Conservation (phyloP, 78 protist genomes). For the Cavenderia fasciculata region DNA sequence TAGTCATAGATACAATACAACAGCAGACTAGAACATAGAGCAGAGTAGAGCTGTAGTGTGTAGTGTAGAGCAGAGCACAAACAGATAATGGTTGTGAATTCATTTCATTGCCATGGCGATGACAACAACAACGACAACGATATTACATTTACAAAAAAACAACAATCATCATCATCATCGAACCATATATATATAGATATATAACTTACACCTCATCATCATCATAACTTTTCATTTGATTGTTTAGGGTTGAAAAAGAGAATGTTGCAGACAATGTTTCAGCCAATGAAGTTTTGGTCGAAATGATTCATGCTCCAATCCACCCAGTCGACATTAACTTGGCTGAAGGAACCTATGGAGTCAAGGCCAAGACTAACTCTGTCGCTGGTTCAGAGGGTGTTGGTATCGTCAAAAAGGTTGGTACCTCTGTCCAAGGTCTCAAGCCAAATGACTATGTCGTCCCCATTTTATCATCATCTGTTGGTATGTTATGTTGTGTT, state of each 20-base stretch:
- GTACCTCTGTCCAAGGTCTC: conserved; percentile 67
- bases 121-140: no score
- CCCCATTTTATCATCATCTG: conserved; percentile 17
- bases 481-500: conserved; percentile 16
- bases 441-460: conserved; percentile 84
- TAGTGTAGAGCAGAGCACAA: no score
- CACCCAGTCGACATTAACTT: conserved; percentile 93
- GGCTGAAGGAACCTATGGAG: conserved; percentile 90
- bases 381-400: conserved; percentile 93
- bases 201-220: no score
- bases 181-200: no score
- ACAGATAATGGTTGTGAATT: no score
- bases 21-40: no score
- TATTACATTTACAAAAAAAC: no score
- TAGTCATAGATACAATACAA: no score
- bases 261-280: conserved; percentile 12
- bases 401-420: conserved; percentile 88
- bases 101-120: no score
- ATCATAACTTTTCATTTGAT: background rate
- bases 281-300: conserved; percentile 72
- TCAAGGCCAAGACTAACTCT: conserved; percentile 84
- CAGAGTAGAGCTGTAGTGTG: no score
- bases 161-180: no score
- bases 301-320: conserved; percentile 91
- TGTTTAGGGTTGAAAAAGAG: conserved; percentile 37